These are phyloP conservation scores for Iodosphaeria phyllophila DNA, from an alignment of 2,329 filamentous ascomycete species.

Conservation along the genomic window DNA sequence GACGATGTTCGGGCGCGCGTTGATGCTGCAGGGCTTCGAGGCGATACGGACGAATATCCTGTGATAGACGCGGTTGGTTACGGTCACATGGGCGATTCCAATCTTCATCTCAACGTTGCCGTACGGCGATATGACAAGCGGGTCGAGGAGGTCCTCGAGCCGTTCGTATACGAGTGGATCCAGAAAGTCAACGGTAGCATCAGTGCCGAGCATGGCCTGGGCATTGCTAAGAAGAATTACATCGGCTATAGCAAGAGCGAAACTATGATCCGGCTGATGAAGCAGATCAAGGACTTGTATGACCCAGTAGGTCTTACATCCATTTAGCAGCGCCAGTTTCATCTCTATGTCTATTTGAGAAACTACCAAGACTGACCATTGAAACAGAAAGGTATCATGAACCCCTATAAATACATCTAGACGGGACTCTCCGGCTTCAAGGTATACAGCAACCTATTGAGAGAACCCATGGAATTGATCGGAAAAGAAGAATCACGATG, in stretches of 20 bases:
- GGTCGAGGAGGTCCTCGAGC: constrained; percentile 77
- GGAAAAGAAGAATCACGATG: too few species aligned
- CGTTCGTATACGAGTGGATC: constrained; percentile 97
- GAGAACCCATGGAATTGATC: too few species aligned
- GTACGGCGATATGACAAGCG: constrained; percentile 68
- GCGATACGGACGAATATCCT: constrained; percentile 55
- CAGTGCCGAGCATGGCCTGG: constrained; percentile 88
- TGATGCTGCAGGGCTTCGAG: constrained; percentile 54
- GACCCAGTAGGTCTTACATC: constrained; percentile 55
- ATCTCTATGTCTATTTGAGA: constrained; percentile 1
- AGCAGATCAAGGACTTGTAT: constrained; percentile 82
- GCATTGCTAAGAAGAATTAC: constrained; percentile 87
- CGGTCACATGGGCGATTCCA: constrained; percentile 95
- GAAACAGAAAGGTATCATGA: constrained; percentile 85
- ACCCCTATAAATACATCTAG: constrained; percentile 90
- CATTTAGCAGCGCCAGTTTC: too few species aligned
- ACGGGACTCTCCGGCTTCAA: too few species aligned
- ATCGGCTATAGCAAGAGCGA: constrained; percentile 84
- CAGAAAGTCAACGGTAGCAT: constrained; percentile 76
- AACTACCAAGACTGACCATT: constrained; percentile 4
- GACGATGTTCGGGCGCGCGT: constrained; percentile 66
- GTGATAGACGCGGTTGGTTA: constrained; percentile 88
- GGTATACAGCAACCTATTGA: constrained; percentile 3
- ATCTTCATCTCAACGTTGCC: constrained; percentile 82
- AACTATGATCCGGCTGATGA: constrained; percentile 80